phyloP scores from a whole-genome alignment of 352 stramenopile genomes.

The Lagenidium giganteum region DNA sequence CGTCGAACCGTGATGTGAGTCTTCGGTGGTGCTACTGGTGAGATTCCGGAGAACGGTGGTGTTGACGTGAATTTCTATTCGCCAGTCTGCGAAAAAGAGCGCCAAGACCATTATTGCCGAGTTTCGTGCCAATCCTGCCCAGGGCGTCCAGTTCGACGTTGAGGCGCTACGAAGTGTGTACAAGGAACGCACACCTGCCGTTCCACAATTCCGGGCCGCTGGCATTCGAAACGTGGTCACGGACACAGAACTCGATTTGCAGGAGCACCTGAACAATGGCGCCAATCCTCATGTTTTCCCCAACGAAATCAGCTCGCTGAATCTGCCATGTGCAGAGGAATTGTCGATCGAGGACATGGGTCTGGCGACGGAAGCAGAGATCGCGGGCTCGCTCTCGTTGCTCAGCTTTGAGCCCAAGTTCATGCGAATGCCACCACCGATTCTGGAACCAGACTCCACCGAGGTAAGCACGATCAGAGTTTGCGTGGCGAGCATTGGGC shows the following conservation, averaged over 20 bases:
- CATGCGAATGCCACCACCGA: slow-evolving; percentile 77
- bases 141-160: slow-evolving; percentile 52
- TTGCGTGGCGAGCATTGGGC: too few species aligned
- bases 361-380: slow-evolving; percentile 27
- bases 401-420: slow-evolving; percentile 87
- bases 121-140: slow-evolving; percentile 44
- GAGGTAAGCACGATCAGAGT: too few species aligned
- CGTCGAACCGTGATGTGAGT: slow-evolving; percentile 48
- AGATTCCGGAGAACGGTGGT: too few species aligned
- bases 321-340: slow-evolving; percentile 64
- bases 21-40: too few species aligned
- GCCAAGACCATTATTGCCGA: slow-evolving; percentile 66
- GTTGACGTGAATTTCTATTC: slow-evolving; percentile 6
- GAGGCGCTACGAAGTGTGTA: slow-evolving; percentile 63
- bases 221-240: slow-evolving; percentile 79
- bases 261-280: slow-evolving; percentile 81
- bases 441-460: slow-evolving; percentile 83
- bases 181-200: slow-evolving; percentile 61
- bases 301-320: slow-evolving; percentile 67
- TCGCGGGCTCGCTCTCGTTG: slow-evolving; percentile 56
- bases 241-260: slow-evolving; percentile 75
- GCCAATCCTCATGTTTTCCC: slow-evolving; percentile 58
- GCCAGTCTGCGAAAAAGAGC: slow-evolving; percentile 57
- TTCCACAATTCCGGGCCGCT: slow-evolving; percentile 72
- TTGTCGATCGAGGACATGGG: slow-evolving; percentile 74